Conservation (phyloP, 2,329 filamentous ascomycete species). For the Arthrobotrys entomopaga region DNA sequence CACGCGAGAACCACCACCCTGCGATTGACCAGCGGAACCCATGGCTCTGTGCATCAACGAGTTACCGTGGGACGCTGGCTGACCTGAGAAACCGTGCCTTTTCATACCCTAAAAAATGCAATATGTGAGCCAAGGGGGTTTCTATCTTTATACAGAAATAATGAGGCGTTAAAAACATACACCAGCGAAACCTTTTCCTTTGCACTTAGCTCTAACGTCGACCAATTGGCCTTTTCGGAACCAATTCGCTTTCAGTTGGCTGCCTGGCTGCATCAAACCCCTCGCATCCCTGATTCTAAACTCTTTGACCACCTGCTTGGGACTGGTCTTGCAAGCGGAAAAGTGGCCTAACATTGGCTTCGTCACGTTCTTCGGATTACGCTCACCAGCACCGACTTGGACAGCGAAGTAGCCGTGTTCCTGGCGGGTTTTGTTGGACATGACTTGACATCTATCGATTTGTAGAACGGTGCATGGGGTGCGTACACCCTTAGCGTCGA, state of each 20-base stretch:
- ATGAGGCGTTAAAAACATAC: slow-evolving; percentile 61
- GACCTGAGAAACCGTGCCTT: slow-evolving; percentile 86
- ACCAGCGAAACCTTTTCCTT: slow-evolving; percentile 93
- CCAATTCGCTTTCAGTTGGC: slow-evolving; percentile 83
- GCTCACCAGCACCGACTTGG: slow-evolving; percentile 82
- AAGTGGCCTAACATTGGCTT: slow-evolving; percentile 88
- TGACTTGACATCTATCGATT: slow-evolving; percentile 88
- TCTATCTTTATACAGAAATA: neutral
- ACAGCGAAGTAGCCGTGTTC: slow-evolving; percentile 93
- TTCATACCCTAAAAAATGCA: slow-evolving; percentile 77
- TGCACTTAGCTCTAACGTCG: slow-evolving; percentile 80
- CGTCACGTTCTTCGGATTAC: slow-evolving; percentile 78
- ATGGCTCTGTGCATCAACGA: slow-evolving; percentile 92
- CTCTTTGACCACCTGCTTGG: slow-evolving; percentile 84
- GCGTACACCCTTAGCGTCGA: slow-evolving; percentile 78
- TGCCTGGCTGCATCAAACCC: slow-evolving; percentile 80
- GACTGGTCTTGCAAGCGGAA: slow-evolving; percentile 80
- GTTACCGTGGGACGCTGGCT: slow-evolving; percentile 93
- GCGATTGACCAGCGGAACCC: slow-evolving; percentile 86
- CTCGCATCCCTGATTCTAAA: slow-evolving; percentile 81
- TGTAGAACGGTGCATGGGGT: slow-evolving; percentile 91
- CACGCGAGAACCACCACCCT: slow-evolving; percentile 91
- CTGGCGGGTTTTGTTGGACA: slow-evolving; percentile 82
- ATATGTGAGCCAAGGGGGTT: neutral
- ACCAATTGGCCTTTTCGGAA: slow-evolving; percentile 91